Conservation (phyloP, 192 early-diverging fungal species). For the Coemansia sp. region DNA sequence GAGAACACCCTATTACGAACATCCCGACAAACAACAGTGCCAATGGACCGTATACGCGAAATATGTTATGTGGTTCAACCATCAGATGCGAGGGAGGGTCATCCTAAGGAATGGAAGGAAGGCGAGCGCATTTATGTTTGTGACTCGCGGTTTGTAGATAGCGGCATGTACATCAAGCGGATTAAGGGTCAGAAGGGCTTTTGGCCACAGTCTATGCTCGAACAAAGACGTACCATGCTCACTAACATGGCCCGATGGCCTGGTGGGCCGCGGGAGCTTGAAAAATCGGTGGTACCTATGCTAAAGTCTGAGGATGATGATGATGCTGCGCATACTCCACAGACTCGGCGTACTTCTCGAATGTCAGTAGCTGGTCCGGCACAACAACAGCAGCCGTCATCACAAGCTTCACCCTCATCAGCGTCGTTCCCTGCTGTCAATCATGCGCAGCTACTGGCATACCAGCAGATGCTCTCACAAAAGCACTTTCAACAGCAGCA, state of each 20-base stretch:
- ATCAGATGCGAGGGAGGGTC: conserved; percentile 24
- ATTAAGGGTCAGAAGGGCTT: conserved; percentile 33
- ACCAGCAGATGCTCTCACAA: conserved; percentile 41
- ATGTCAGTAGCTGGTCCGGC: neutral
- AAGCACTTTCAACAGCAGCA: conserved; percentile 15
- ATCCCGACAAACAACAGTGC: conserved; percentile 28
- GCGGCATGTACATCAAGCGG: conserved; percentile 42
- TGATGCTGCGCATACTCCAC: conserved; percentile 13
- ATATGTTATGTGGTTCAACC: conserved; percentile 43
- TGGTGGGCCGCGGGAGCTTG: conserved; percentile 27
- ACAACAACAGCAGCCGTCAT: neutral
- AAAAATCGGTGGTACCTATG: conserved; percentile 17
- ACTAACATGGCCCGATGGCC: conserved; percentile 31
- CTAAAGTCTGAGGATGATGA: neutral
- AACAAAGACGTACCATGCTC: conserved; percentile 29
- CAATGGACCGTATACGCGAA: conserved; percentile 12
- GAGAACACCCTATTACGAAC: conserved; percentile 34
- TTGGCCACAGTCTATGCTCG: conserved; percentile 37
- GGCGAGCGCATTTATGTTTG: conserved; percentile 42
- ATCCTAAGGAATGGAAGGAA: conserved; percentile 34
- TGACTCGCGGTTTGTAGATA: conserved; percentile 43
- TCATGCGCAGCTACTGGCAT: conserved; percentile 29
- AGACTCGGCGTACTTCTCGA: conserved; percentile 36
- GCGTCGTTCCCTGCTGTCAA: conserved; percentile 2
- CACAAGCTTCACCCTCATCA: conserved; percentile 6